Base-by-base conservation (phyloP, 208 protist genomes). In the Leishmania gerbilli region DNA sequence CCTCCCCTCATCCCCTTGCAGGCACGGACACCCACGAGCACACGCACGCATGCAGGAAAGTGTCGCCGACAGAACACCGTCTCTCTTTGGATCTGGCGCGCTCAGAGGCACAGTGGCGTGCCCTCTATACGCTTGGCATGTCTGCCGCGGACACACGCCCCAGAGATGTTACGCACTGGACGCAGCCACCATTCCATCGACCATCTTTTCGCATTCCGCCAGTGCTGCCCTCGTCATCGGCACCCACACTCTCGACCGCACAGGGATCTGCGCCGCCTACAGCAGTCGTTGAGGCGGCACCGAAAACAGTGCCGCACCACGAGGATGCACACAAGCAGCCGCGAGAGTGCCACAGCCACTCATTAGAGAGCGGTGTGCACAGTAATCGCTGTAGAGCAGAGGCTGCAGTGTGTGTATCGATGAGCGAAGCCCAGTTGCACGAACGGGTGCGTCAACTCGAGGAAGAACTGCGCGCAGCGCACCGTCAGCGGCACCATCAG, bases 141-240 rank as follows among this genome's bases (percentile, higher is more conserved):
- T 71, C 79, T 27, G 58, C n/a, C n/a, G 9, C 55, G 4, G 79
- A 60, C 60, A 51, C 45, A 42, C 79, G 71, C 15, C 11, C 68
- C n/a, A 34, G 62, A 8, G 58, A 81, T 31, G 67, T 49, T 47
- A 76, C 68, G 11, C 31, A 51, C n/a, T 68, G 78, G 78, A 53
- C 24, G 55, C 67, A 34, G n/a, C 37, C 77, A n/a, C 19, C 49
- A 47, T 42, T 62, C 0, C 71, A 49, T 37, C 68, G 78, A 11
- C 71, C 71, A 37, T n/a, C 75, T 21, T 55, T 81, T 34, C 71
- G 78, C 53, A 81, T 82, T 27, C 71, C 71, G 17, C 47, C 77
- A 1, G 21, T 27, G 1, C 9, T 62, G 15, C 17, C 71, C 56
- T 62, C 19, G 2, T 51, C 60, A 37, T 72, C 9, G 34, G 0